Evolutionary conservation across 371 early-diverging fungal genomes (phyloP), one percentile per base, ranked within the genome.

Genomic region (Cokeromyces recurvatus): DNA sequence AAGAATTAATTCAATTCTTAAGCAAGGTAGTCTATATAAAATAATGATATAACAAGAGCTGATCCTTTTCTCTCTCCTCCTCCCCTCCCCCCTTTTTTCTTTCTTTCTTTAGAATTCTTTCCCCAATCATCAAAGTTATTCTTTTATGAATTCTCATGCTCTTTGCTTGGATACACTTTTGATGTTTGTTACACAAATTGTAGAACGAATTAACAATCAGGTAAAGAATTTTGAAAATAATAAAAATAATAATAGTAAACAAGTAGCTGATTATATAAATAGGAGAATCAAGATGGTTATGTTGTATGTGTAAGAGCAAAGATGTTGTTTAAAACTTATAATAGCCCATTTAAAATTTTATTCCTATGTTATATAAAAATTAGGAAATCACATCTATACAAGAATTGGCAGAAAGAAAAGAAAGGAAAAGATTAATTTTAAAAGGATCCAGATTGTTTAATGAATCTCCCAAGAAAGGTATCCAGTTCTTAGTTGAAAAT

Each of bases 401-500:
- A 17, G 68, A 69, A 11, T 49, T 76, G 25, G 14, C 64, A 19
- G 61, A 62, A 29, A 48, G 62, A 11, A 74, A 73, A 32, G 55
- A 70, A 57, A 51, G 77, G 53, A 94, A 94, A 64, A 76, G 83
- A 21, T 55, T 89, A 3, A 68, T 97, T 56, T 63, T 81, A 40
- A 77, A 85, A 48, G 94, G 92, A 2, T 86, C 92, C 1, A 67
- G 76, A 16, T 66, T 81, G 35, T 95, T 96, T 63, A 95, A 95
- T 63, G 79, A 83, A 56, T 84, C 78, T 38, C 87, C 94, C 3
- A 91, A 89, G 59, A 83, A 87, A 15, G 94, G 94, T 0, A 84
- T 94, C 23, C 56, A 71, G 14, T 93, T 83, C 52, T 51, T 88
- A 19, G 24, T 51, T 64, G 84, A 72, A 21, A 68, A 78, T 46